phyloP scores from a whole-genome alignment of 208 protist species.

The Leishmania gerbilli region DNA sequence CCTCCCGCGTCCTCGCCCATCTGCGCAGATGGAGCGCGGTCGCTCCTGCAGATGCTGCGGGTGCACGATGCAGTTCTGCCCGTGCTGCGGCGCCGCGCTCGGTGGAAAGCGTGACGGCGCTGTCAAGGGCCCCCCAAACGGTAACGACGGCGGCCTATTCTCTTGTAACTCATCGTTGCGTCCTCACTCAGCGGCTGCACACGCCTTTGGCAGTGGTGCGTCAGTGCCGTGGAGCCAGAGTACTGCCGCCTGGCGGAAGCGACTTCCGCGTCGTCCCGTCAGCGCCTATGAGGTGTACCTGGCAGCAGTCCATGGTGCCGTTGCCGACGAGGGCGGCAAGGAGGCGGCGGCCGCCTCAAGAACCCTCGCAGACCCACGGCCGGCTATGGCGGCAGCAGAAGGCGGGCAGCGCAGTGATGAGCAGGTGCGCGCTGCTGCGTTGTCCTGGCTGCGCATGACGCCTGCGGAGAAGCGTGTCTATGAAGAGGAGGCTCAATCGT shows the following conservation, averaged over 20 bases:
- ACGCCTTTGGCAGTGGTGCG: neutral
- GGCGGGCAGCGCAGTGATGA: neutral
- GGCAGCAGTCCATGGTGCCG: slow-evolving; percentile 22
- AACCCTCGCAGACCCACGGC: neutral
- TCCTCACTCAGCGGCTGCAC: neutral
- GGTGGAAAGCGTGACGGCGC: neutral
- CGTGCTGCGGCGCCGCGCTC: slow-evolving; percentile 34
- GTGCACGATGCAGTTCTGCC: slow-evolving; percentile 26
- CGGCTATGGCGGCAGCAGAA: slow-evolving; percentile 15
- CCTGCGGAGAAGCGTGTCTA: slow-evolving; percentile 14
- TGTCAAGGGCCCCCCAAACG: neutral
- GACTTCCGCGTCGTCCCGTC: slow-evolving; percentile 12
- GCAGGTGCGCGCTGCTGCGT: slow-evolving; percentile 10
- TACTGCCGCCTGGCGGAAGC: neutral
- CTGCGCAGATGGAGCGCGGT: neutral
- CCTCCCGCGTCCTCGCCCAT: neutral
- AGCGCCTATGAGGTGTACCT: slow-evolving; percentile 31
- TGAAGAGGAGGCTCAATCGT: slow-evolving; percentile 20
- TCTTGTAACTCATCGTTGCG: neutral
- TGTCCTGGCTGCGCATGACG: slow-evolving; percentile 22
- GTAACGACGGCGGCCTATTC: neutral
- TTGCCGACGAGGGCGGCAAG: slow-evolving; percentile 10
- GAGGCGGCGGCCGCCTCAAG: neutral
- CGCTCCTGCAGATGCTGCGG: slow-evolving; percentile 21
- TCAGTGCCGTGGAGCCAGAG: neutral